Percentiles rank a stretch among this genome's conserved stretches.
Evolutionary conservation across 2,329 filamentous ascomycete species (phyloP).

Genomic region (Paracoccidioides lutzii): DNA sequence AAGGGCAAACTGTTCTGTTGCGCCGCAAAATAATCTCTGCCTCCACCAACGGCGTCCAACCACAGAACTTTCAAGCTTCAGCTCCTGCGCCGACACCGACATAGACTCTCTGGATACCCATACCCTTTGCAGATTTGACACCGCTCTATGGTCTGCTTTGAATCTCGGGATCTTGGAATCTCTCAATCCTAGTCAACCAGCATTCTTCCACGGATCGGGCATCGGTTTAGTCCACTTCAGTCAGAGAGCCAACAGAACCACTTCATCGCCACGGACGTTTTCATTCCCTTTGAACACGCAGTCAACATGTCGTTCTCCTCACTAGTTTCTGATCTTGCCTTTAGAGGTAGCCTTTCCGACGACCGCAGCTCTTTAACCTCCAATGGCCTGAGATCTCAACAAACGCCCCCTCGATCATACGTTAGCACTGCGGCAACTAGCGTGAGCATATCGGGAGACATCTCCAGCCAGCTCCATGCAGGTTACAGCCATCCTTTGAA

Average conservation of each 20-base stretch:
- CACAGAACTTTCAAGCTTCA: not conserved
- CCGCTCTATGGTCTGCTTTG: not conserved
- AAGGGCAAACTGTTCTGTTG: not conserved
- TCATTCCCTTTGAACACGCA: not conserved
- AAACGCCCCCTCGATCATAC: constrained; percentile 30
- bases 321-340: constrained; percentile 38
- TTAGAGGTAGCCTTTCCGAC: constrained; percentile 30
- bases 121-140: too few species aligned
- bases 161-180: not conserved
- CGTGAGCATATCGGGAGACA: constrained; percentile 48
- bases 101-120: not conserved
- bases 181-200: not conserved
- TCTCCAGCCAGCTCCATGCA: constrained; percentile 70
- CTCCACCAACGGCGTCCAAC: too few species aligned
- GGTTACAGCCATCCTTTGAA: constrained; percentile 72
- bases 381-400: constrained; percentile 22
- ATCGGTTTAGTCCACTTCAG: too few species aligned
- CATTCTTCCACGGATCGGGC: too few species aligned
- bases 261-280: not conserved
- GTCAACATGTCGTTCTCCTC: constrained; percentile 37
- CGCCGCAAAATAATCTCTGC: not conserved
- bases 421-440: constrained; percentile 38
- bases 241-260: too few species aligned
- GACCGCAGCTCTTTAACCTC: constrained; percentile 34
- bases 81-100: not conserved